Conservation (phyloP, 495 filamentous ascomycete genomes). For the Neurospora africana region DNA sequence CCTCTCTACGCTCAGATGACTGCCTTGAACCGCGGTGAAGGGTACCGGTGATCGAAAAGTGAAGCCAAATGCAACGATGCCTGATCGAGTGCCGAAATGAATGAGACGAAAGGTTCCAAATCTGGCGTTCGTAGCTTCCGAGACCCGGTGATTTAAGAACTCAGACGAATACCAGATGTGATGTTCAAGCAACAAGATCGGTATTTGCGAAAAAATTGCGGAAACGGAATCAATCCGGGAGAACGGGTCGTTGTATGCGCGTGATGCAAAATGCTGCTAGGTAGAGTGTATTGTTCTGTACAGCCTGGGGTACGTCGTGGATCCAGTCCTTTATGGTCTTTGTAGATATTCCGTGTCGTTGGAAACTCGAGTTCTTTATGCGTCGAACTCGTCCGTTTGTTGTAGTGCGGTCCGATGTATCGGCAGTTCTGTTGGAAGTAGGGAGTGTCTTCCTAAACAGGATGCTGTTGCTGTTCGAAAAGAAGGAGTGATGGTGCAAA, state of each 20-base stretch:
- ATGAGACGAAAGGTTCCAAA: background rate
- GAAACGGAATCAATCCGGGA: background rate
- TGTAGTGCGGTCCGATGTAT: background rate
- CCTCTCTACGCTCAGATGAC: background rate
- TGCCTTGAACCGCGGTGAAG: background rate
- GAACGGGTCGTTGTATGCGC: background rate
- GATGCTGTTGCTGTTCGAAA: background rate
- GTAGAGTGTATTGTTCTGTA: background rate
- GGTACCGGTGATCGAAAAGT: background rate
- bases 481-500: background rate
- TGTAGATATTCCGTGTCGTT: background rate
- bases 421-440: background rate
- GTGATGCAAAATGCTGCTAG: background rate
- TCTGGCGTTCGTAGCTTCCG: background rate
- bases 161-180: background rate
- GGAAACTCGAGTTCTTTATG: background rate
- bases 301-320: constrained; percentile 1
- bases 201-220: background rate
- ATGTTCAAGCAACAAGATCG: background rate
- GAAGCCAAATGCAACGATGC: background rate
- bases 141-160: background rate
- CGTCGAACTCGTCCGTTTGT: background rate
- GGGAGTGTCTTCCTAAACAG: background rate
- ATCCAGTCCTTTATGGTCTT: constrained; percentile 6
- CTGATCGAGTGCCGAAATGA: background rate